These are phyloP conservation scores for Cryptosporidium felis DNA, from an alignment of 169 alveolate genomes.

Conservation along the genomic window DNA sequence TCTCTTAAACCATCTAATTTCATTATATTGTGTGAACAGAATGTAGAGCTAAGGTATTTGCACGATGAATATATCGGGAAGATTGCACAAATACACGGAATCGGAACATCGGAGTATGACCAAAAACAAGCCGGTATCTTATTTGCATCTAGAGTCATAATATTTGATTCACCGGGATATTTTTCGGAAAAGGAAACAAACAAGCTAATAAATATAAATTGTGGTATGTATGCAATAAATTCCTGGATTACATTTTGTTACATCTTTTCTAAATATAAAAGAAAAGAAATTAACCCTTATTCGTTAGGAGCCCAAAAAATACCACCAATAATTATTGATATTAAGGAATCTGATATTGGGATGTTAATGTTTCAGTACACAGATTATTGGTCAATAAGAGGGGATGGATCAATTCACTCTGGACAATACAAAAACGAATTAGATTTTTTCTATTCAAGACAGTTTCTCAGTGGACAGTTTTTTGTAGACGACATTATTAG, in stretches of 20 bases:
- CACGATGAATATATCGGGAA: conserved; percentile 1
- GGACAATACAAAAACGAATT: neutral
- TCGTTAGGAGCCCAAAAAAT: conserved; percentile 13
- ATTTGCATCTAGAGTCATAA: conserved; percentile 7
- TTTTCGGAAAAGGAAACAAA: neutral
- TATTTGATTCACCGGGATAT: conserved; percentile 8
- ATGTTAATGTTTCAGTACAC: conserved; percentile 1
- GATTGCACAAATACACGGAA: conserved; percentile 16
- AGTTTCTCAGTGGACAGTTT: conserved; percentile 41
- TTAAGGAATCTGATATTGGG: conserved; percentile 28
- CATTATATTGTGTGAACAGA: neutral
- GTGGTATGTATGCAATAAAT: conserved; percentile 1
- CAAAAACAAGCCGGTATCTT: conserved; percentile 7
- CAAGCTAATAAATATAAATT: neutral
- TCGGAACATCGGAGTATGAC: conserved; percentile 21
- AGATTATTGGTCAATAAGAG: neutral
- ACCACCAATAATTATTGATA: conserved; percentile 13
- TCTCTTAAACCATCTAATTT: conserved; percentile 15
- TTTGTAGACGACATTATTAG: conserved; percentile 17
- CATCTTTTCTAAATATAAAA: conserved; percentile 3
- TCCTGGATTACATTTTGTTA: conserved; percentile 16
- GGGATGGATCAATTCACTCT: neutral
- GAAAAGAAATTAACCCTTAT: neutral
- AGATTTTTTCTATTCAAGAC: conserved; percentile 35
- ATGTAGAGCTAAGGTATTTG: neutral